Percentiles rank a stretch among this genome's conserved stretches.
These are phyloP conservation scores for Macadamia tetraphylla DNA, from an alignment of 164 flowering plant species.

Conservation along the genomic window DNA sequence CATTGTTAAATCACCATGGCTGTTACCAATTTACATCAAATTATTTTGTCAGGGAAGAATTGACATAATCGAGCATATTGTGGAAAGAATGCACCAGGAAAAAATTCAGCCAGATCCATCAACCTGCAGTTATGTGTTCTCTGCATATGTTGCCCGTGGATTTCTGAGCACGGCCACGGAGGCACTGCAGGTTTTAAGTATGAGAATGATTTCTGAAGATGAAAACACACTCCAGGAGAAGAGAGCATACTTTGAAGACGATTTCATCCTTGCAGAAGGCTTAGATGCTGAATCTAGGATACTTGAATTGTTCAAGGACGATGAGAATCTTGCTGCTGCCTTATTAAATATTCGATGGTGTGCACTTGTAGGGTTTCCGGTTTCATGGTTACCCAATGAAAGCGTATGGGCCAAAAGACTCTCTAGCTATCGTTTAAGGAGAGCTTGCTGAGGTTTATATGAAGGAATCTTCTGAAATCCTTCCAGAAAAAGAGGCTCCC, in stretches of 20 bases:
- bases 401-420: constrained; percentile 73
- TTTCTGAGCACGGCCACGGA: constrained; percentile 59
- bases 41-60: constrained; percentile 53
- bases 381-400: constrained; percentile 56
- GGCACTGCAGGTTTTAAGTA: constrained; percentile 78
- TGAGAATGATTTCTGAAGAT: constrained; percentile 67
- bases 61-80: constrained; percentile 62
- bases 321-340: constrained; percentile 42
- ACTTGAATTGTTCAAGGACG: constrained; percentile 32
- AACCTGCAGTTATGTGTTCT: constrained; percentile 61
- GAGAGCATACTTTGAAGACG: constrained; percentile 31
- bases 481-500: background rate
- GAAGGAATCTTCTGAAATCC: background rate
- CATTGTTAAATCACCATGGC: background rate
- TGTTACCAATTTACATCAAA: background rate
- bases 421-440: constrained; percentile 7
- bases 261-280: constrained; percentile 47
- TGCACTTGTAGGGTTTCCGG: constrained; percentile 41
- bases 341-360: constrained; percentile 80
- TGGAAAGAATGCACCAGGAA: constrained; percentile 60
- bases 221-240: constrained; percentile 29
- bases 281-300: constrained; percentile 44
- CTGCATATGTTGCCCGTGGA: constrained; percentile 47
- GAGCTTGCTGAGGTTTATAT: background rate
- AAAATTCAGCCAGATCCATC: constrained; percentile 70